Percentiles rank a stretch among this genome's conserved stretches.
Evolutionary conservation across 2,329 filamentous ascomycete species (phyloP).

Genomic region (Epicoccum nigrum): DNA sequence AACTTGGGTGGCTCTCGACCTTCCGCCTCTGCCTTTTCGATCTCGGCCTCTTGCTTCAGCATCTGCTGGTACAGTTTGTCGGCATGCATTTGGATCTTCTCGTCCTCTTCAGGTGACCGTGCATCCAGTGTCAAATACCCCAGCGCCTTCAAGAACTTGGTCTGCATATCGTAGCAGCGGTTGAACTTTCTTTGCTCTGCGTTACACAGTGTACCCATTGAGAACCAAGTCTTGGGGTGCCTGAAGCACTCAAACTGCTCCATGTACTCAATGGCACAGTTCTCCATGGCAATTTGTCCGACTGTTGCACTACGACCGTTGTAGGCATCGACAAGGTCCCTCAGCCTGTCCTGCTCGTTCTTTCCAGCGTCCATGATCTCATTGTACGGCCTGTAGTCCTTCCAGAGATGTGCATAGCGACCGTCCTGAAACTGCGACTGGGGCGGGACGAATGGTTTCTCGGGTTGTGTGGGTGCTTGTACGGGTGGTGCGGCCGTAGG

Average conservation of each 20-base stretch:
- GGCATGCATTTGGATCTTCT: constrained; percentile 89
- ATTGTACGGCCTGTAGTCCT: constrained; percentile 77
- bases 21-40: constrained; percentile 70
- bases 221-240: constrained; percentile 66
- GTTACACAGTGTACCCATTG: constrained; percentile 79
- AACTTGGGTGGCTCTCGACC: constrained; percentile 63
- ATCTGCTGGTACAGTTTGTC: constrained; percentile 89
- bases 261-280: constrained; percentile 87
- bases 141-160: constrained; percentile 86
- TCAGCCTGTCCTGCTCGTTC: constrained; percentile 79
- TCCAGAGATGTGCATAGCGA: constrained; percentile 88
- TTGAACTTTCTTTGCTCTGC: constrained; percentile 79
- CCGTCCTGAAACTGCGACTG: constrained; percentile 71
- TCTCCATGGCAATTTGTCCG: constrained; percentile 84
- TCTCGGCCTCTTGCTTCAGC: constrained; percentile 77
- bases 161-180: constrained; percentile 87
- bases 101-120: constrained; percentile 73
- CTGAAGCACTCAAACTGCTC: constrained; percentile 83
- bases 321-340: constrained; percentile 80
- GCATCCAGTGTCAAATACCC: constrained; percentile 79
- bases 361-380: constrained; percentile 72
- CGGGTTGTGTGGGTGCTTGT: constrained; percentile 17
- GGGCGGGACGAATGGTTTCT: constrained; percentile 49
- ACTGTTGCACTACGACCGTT: constrained; percentile 82
- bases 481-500: constrained; percentile 4